Percentiles rank a stretch among this genome's conserved stretches.
These are phyloP conservation scores for Arabis hirsuta DNA, from an alignment of 345 rosid genomes.

Conservation along the genomic window DNA sequence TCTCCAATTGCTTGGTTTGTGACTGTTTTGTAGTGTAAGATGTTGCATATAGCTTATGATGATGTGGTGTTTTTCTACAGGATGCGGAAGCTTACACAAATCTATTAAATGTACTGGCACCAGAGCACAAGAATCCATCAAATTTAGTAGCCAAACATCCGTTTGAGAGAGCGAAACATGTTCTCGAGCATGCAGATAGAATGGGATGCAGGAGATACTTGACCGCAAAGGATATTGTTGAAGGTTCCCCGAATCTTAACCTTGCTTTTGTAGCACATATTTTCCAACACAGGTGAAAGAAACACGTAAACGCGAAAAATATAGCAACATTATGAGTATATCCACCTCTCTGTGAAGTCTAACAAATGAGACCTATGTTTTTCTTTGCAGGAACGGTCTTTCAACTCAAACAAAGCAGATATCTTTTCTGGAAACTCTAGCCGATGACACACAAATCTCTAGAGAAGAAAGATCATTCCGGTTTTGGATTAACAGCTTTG, in stretches of 20 bases:
- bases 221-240: constrained; percentile 92
- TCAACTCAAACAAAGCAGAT: constrained; percentile 84
- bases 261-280: constrained; percentile 98
- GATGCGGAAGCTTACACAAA: constrained; percentile 98
- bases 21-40: neutral
- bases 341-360: constrained; percentile 17
- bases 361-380: constrained; percentile 20
- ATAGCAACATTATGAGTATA: neutral
- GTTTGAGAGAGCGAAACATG: constrained; percentile 75
- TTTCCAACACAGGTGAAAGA: constrained; percentile 90
- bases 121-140: constrained; percentile 76
- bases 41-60: constrained; percentile 16
- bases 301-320: neutral
- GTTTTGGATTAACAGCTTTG: constrained; percentile 95
- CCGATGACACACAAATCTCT: constrained; percentile 84
- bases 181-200: constrained; percentile 95
- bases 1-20: constrained; percentile 6
- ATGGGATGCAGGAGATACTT: constrained; percentile 99
- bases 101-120: constrained; percentile 89
- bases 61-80: constrained; percentile 51
- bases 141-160: constrained; percentile 57
- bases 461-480: constrained; percentile 98
- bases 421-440: constrained; percentile 73
- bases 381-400: constrained; percentile 77
- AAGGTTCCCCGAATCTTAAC: constrained; percentile 96